phyloP scores from a whole-genome alignment of 2,329 filamentous ascomycete genomes.

The Exophiala viscosa region DNA sequence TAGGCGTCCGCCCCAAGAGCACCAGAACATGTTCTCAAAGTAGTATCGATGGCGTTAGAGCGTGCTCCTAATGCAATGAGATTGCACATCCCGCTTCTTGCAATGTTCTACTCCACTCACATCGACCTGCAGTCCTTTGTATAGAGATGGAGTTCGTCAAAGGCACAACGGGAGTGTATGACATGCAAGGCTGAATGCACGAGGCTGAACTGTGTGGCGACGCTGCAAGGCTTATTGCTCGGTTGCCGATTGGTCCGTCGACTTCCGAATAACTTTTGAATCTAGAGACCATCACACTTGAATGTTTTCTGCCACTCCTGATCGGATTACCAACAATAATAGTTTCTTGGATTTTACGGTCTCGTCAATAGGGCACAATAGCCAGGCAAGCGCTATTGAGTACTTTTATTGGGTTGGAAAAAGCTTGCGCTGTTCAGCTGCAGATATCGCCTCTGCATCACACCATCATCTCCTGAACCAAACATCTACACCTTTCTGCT shows the following conservation, averaged over 20 bases:
- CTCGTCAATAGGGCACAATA: neutral
- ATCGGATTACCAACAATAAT: neutral
- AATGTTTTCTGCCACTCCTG: neutral
- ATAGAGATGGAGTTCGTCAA: too few species aligned
- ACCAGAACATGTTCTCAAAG: too few species aligned
- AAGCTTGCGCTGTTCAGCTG: too few species aligned
- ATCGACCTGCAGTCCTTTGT: too few species aligned
- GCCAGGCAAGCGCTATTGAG: neutral
- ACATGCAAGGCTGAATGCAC: neutral
- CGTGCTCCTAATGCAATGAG: too few species aligned
- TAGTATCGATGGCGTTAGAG: too few species aligned
- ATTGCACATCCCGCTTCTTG: neutral
- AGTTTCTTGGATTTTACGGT: neutral
- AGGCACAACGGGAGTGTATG: too few species aligned
- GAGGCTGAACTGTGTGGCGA: neutral
- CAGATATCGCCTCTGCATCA: too few species aligned
- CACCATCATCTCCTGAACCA: neutral
- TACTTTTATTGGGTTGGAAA: too few species aligned
- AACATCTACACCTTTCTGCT: neutral
- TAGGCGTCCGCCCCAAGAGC: too few species aligned
- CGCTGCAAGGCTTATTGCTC: neutral
- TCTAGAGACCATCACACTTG: neutral
- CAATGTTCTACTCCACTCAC: neutral
- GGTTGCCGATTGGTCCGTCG: neutral
- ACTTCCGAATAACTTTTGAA: constrained; percentile 2